Evolutionary conservation across 768 basidiomycete species (phyloP), one percentile per base, ranked within the genome.

Genomic region (Amanita exitialis): DNA sequence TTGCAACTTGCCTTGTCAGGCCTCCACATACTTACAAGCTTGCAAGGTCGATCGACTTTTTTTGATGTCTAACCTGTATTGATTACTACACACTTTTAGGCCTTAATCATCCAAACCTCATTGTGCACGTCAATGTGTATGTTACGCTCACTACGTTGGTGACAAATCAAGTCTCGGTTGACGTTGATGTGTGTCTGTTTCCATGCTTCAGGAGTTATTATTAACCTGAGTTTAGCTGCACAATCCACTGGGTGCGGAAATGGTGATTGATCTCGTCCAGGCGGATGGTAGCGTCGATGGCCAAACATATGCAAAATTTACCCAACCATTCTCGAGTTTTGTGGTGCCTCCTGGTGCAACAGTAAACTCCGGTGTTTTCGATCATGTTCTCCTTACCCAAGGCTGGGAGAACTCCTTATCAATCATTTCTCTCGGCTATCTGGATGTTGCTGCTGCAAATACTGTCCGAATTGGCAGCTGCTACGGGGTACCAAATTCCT

Each of bases 401-500:
- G 84, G 84, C 8, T 77, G 75, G 0, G n/a, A 76, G 16, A 67
- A 60, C 1, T 78, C 83, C 3, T 69, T 87, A 3, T 69, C 54
- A 4, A 82, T 86, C 53, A 75, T 85, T 38, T 74, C 80, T 0
- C 61, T 75, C 13, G 75, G 70, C 8, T 59, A 65, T 32, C 66
- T 86, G 49, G 84, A 87, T 54, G 64, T 86, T 18, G 64, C 65
- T 30, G 66, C 77, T 2, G 75, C 69, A 10, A 62, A 67, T 20
- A 83, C 81, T 1, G 61, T 70, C 16, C 62, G 66, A 39, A 66
- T 79, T 9, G 80, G 75, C 3, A n/a, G 41, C 30, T n/a, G 57
- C 65, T 12, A 72, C 73, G 16, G 81, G 82, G 15, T 86, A 86
- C 57, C 66, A 69, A 52, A 61, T 85, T 38, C 83, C 84, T 9